A percentile compares a stretch with the other conserved stretches of the same genome.
These are phyloP conservation scores for Yamadazyma akitaensis DNA, from an alignment of 805 yeast genomes.

Conservation along the genomic window DNA sequence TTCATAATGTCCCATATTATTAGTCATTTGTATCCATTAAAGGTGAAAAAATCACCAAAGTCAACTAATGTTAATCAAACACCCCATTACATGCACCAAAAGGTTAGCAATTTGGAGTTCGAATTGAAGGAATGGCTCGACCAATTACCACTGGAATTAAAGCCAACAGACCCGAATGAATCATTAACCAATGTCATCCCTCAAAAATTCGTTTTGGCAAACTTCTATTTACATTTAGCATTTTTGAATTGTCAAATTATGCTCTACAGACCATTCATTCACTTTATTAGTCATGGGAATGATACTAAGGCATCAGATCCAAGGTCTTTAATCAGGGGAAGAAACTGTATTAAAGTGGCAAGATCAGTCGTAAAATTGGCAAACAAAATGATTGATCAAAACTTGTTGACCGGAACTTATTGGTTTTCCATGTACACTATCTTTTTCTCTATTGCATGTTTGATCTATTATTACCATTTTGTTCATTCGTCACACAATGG, in stretches of 20 bases:
- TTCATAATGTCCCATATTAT: constrained; percentile 69
- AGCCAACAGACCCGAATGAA: constrained; percentile 62
- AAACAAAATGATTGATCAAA: constrained; percentile 70
- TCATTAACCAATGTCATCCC: constrained; percentile 30
- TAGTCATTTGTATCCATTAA: constrained; percentile 71
- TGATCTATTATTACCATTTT: constrained; percentile 73
- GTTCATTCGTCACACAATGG: constrained; percentile 25
- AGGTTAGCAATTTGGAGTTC: constrained; percentile 61
- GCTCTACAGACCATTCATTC: constrained; percentile 84
- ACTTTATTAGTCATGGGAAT: constrained; percentile 62
- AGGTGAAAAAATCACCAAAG: constrained; percentile 28
- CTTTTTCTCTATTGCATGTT: constrained; percentile 83
- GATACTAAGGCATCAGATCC: constrained; percentile 42
- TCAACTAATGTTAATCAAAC: constrained; percentile 13
- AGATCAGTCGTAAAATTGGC: constrained; percentile 78
- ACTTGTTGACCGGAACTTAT: constrained; percentile 76
- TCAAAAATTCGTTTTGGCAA: constrained; percentile 64
- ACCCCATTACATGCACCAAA: constrained; percentile 37
- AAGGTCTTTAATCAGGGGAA: constrained; percentile 67
- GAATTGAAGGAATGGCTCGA: constrained; percentile 73
- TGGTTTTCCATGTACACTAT: constrained; percentile 91
- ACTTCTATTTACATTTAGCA: constrained; percentile 67
- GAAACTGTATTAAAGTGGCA: constrained; percentile 81
- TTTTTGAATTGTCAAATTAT: constrained; percentile 76
- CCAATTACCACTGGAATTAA: constrained; percentile 64